These are phyloP conservation scores for Penicillium parvum DNA, from an alignment of 495 filamentous ascomycete genomes.

Conservation along the genomic window DNA sequence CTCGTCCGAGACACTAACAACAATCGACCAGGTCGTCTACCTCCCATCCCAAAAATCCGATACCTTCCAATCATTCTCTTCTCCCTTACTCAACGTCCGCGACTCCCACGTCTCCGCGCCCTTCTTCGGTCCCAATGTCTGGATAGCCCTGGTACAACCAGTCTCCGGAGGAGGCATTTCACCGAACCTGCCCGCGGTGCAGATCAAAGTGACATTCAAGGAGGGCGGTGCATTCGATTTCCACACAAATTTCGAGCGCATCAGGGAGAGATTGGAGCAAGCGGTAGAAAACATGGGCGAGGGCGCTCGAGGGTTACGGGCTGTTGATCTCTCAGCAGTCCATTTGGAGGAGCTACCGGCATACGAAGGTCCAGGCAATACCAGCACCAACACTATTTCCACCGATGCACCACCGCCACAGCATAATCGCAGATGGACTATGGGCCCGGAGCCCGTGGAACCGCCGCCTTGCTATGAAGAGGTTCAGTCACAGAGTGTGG, in stretches of 20 bases:
- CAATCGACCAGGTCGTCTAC: constrained; percentile 67
- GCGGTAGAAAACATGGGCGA: constrained; percentile 66
- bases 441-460: constrained; percentile 54
- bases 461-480: constrained; percentile 94
- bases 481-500: constrained; percentile 76
- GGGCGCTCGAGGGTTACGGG: constrained; percentile 39
- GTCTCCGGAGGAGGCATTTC: constrained; percentile 83
- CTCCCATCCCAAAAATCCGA: constrained; percentile 67
- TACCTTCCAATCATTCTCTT: constrained; percentile 79
- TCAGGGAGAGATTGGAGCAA: constrained; percentile 78
- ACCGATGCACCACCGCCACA: constrained; percentile 10
- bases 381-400: constrained; percentile 1
- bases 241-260: constrained; percentile 72
- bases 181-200: constrained; percentile 63
- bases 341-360: constrained; percentile 81
- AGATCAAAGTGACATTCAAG: constrained; percentile 82
- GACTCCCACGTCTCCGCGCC: constrained; percentile 89
- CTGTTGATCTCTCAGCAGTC: constrained; percentile 53
- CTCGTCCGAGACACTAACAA: neutral
- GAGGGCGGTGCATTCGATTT: constrained; percentile 95
- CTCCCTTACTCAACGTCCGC: constrained; percentile 76
- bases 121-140: constrained; percentile 94
- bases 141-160: constrained; percentile 75
- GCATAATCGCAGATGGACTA: constrained; percentile 14
- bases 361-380: constrained; percentile 50